Conservation (phyloP, 2,329 filamentous ascomycete species). For the Chaetomiaceae sp. region DNA sequence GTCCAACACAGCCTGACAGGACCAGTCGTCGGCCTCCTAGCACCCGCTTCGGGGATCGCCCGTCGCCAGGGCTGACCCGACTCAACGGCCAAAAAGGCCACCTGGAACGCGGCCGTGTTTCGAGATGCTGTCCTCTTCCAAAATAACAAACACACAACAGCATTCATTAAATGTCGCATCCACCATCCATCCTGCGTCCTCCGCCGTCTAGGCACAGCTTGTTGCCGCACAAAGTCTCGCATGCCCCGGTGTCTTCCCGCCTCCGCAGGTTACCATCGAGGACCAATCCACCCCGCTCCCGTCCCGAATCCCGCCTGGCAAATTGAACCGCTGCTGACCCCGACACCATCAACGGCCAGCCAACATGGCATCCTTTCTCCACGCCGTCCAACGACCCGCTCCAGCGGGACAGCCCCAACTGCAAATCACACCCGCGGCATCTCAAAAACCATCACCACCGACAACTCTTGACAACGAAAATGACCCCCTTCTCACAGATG, state of each 20-base stretch:
- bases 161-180: not conserved
- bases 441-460: not conserved
- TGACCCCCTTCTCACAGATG: not conserved
- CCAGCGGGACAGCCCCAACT: not conserved
- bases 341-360: not conserved
- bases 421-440: not conserved
- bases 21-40: not conserved
- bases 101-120: slow-evolving; percentile 10
- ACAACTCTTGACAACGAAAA: not conserved
- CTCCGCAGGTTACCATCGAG: not conserved
- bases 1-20: not conserved
- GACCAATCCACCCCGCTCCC: not conserved
- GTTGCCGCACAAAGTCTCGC: not conserved
- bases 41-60: slow-evolving; percentile 1
- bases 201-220: not conserved
- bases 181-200: not conserved
- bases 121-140: slow-evolving; percentile 1
- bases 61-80: slow-evolving; percentile 5
- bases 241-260: not conserved
- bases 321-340: not conserved
- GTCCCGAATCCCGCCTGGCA: not conserved
- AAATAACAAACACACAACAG: not conserved
- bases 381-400: slow-evolving; percentile 5
- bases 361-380: slow-evolving; percentile 16
- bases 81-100: slow-evolving; percentile 6